Base-by-base conservation (phyloP, 1,284 basidiomycete genomes). In the Ustilago nuda region DNA sequence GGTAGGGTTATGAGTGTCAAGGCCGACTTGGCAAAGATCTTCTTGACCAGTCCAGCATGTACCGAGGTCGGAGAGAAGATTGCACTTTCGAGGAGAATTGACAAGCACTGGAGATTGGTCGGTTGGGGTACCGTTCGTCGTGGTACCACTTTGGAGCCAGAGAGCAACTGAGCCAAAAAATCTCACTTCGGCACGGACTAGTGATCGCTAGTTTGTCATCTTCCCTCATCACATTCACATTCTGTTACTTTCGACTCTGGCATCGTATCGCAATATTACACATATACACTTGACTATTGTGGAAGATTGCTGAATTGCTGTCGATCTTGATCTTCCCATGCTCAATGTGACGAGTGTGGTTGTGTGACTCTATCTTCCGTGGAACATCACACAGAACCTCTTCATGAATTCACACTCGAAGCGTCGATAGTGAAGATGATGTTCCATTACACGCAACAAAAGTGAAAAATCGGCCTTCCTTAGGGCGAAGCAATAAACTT, bases 101-200 rank as follows among this genome's bases (percentile, higher is more conserved):
- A 98, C 88, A 98, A 98, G 88, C 96, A 98, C 88, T 98, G 96
- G 96, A 86, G 89, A 63, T 84, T 90, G 80, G 89, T 90, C 61
- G 89, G 89, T 76, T 85, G 84, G 78, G 82, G 86, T 68, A 80
- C 77, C 55, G 82, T 81, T 35, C 77, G 80, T 48, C 61, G 79
- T 35, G 82, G 82, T 41, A 82, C 82, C 35, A 83, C 82, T 41
- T 61, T 84, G 54, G 82, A 84, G 56, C 80, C 81, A 15, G 80
- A 84, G 64, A 72, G 46, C 53, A 75, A 75, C 66, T 79, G 43
- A 57, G n/a, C 2, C 8, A 13, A 27, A n/a, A n/a, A 37, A 37
- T 37, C 5, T 13, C 36, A 9, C 36, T 13, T 37, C 13, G 2
- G 36, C 9, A 37, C 9, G 8, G 36, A 37, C 36, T 37, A 37